Evolutionary conservation across 495 filamentous ascomycete genomes (phyloP).

Genomic region (Xylaria telfairii): DNA sequence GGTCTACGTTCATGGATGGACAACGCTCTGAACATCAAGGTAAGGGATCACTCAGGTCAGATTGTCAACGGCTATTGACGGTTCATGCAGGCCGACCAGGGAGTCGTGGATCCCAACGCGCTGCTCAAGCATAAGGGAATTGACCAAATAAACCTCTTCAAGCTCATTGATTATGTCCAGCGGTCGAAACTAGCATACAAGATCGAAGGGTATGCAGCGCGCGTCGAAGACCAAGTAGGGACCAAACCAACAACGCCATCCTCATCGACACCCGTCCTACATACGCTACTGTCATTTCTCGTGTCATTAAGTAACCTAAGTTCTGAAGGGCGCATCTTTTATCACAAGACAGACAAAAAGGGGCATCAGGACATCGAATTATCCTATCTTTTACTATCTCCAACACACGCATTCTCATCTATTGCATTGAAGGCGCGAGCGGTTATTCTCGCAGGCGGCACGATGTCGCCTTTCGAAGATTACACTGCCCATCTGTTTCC

Average conservation of each 20-base stretch:
- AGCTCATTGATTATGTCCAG: slow-evolving; percentile 83
- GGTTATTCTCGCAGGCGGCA: slow-evolving; percentile 91
- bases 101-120: slow-evolving; percentile 65
- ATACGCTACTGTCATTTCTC: slow-evolving; percentile 83
- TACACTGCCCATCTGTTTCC: slow-evolving; percentile 86
- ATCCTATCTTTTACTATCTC: slow-evolving; percentile 92
- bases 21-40: slow-evolving; percentile 47
- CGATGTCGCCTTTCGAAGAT: slow-evolving; percentile 96
- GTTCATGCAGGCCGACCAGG: slow-evolving; percentile 51
- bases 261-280: slow-evolving; percentile 73
- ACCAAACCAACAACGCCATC: slow-evolving; percentile 30
- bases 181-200: slow-evolving; percentile 95
- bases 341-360: slow-evolving; percentile 56
- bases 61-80: slow-evolving; percentile 1
- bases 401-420: slow-evolving; percentile 86
- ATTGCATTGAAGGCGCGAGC: slow-evolving; percentile 86
- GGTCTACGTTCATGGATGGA: slow-evolving; percentile 74
- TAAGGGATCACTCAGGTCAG: slow-evolving; percentile 27
- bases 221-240: slow-evolving; percentile 56
- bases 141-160: slow-evolving; percentile 93
- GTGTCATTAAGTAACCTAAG: slow-evolving; percentile 85
- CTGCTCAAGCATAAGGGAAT: slow-evolving; percentile 85
- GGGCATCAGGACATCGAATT: slow-evolving; percentile 59
- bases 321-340: slow-evolving; percentile 86
- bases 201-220: slow-evolving; percentile 82